Evolutionary conservation across 768 basidiomycete species (phyloP), one percentile per base, ranked within the genome.

Genomic region (Boletus sensibilis): DNA sequence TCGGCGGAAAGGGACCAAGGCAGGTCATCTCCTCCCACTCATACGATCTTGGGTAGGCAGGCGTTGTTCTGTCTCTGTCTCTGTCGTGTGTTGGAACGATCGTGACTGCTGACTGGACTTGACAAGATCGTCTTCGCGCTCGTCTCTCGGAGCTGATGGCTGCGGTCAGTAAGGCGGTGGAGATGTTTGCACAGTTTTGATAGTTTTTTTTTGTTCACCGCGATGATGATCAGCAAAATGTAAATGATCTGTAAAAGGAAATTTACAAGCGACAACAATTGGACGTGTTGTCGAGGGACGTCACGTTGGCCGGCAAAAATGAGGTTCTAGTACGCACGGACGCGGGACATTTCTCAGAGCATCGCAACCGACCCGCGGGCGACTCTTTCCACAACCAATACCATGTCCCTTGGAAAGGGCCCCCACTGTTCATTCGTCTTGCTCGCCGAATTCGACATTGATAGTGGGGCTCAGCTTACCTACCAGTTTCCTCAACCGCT

Each of bases 361-460:
- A 55, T 41, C 21, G 35, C 43, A 23, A 29, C 37, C 23, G 18
- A 25, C 48, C 29, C n/a, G 39, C n/a, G 18, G 18, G 39, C 23
- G 18, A 31, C 14, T 10, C 12, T n/a, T n/a, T 41, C 43, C 20
- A 37, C 49, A 18, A 57, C 35, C n/a, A n/a, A 21, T 11, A 69
- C 62, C 51, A 87, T 88, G 86, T 70, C 80, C 49, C 56, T 63
- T 2, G 79, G 77, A 74, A 79, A 82, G 75, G 82, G 83, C 39
- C 83, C 89, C 55, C 90, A 92, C 71, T 91, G 90, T 64, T 92
- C 94, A 20, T 98, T 95, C 75, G 89, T 97, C 57, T 80, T 99
- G 46, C 83, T 98, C 51, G 97, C 97, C n/a, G 97, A 98, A 72
- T 99, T 99, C 76, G 92, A 99, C 77, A 98, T 99, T 61, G 87